Evolutionary conservation across 768 basidiomycete species (phyloP).

Genomic region (Wakefieldia striispora): DNA sequence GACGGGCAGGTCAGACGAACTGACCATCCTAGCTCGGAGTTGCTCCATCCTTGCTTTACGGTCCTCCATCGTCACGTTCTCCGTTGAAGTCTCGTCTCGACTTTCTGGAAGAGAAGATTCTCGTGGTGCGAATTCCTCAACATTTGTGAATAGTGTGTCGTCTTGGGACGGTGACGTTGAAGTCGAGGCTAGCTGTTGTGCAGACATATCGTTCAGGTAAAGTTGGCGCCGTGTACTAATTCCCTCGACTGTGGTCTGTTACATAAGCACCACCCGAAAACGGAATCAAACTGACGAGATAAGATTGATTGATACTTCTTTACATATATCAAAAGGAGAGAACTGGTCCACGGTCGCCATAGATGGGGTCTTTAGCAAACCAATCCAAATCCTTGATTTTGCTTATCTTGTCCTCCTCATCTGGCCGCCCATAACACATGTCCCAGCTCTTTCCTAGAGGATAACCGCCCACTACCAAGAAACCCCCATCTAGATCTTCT

Average conservation of each 20-base stretch:
- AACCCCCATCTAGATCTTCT: slow-evolving; percentile 26
- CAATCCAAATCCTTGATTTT: slow-evolving; percentile 23
- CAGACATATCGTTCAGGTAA: no score
- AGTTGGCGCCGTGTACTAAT: no score
- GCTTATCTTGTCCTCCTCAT: not conserved
- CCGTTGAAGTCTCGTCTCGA: slow-evolving; percentile 17
- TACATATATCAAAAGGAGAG: slow-evolving; percentile 17
- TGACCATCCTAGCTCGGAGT: slow-evolving; percentile 71
- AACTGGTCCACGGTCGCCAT: slow-evolving; percentile 38
- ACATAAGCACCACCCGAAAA: no score
- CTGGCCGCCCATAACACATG: slow-evolving; percentile 10
- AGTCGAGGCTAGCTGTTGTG: no score
- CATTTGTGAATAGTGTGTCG: slow-evolving; percentile 6
- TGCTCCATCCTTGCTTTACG: slow-evolving; percentile 74
- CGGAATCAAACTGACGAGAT: no score
- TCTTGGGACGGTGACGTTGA: slow-evolving; percentile 1
- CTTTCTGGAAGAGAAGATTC: slow-evolving; percentile 26
- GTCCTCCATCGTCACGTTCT: slow-evolving; percentile 64
- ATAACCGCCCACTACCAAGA: slow-evolving; percentile 44
- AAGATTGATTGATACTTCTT: no score
- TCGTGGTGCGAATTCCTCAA: slow-evolving; percentile 14
- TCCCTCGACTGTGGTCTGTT: no score
- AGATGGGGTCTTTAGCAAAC: slow-evolving; percentile 40
- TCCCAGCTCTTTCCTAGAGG: slow-evolving; percentile 37
- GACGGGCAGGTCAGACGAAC: no score